Base-by-base conservation (phyloP, 2,329 filamentous ascomycete species). In the Cercospora brassicicola region DNA sequence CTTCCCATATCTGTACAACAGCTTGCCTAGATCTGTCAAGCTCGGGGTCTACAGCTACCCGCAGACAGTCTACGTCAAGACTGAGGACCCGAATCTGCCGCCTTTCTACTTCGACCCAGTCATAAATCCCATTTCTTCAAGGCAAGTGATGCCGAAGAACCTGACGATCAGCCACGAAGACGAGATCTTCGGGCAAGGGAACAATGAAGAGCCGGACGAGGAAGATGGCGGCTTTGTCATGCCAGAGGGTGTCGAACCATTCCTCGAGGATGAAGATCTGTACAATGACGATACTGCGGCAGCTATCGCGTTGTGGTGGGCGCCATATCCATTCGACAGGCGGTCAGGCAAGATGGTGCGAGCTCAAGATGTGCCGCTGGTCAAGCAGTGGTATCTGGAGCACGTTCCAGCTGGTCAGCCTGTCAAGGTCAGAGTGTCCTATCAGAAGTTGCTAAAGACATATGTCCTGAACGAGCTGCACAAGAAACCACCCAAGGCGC, bases 341-440 rank as follows among this genome's bases (percentile, higher is more conserved):
- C 88, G 95, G 66, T 98, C 95, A 45, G 95, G 95, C 39, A 91
- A 89, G 73, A 99, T 97, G 94, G 94, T 98, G 68, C 89, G 96
- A 64, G 95, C 95, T 11, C 94, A 99, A 80, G 96, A 99, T 79
- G 95, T 99, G 20, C 93, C 96, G 3, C 83, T 99, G 8, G 91
- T 99, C 62, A 99, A 99, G 82, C 95, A 98, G 79, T 98, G 93
- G 92, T 99, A 99, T 77, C 86, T 99, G 5, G 94, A 99, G 81
- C 96, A 99, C 78, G 94, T 93, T 72, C 94, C 95, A 10, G 88
- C 90, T 65, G 91, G 91, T 42, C 93, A 97, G 75, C 94, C 95
- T 0, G 94, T 98, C 72, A 99, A 99, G 82, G 94, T 99, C 64
- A 89, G 95, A 76, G 95, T 99, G 9, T 99, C 95, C 0, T 99